Conservation (phyloP, 2,329 filamentous ascomycete genomes). For the Aspergillus sp. region DNA sequence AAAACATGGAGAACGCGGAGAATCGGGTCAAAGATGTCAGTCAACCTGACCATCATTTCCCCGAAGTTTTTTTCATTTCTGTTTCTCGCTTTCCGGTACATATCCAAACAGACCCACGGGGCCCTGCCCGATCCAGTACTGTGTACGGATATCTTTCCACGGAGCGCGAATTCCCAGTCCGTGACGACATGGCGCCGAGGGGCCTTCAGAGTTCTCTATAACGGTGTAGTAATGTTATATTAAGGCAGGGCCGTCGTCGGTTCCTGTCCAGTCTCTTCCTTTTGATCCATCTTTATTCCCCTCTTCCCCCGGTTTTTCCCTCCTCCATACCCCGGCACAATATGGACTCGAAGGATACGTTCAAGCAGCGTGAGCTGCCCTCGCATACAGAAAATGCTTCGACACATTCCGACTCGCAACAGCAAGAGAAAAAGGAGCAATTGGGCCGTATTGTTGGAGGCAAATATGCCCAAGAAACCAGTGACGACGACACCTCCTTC, state of each 20-base stretch:
- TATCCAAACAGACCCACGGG: not conserved
- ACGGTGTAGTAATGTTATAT: not conserved
- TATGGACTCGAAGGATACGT: conserved; percentile 17
- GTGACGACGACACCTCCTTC: conserved; percentile 12
- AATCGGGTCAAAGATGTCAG: not conserved
- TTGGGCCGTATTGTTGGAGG: conserved; percentile 19
- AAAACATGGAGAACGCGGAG: conserved; percentile 1
- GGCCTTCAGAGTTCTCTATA: too few species aligned
- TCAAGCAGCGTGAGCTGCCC: conserved; percentile 14
- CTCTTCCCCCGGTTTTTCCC: not conserved
- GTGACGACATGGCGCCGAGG: not conserved
- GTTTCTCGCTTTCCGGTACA: too few species aligned
- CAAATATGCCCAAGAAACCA: conserved; percentile 17
- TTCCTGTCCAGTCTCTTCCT: not conserved
- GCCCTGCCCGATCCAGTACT: not conserved
- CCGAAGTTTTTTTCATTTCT: not conserved
- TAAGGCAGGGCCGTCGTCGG: not conserved
- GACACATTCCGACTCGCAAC: conserved; percentile 2
- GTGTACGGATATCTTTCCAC: not conserved
- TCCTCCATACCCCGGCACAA: not conserved
- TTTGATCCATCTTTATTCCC: not conserved
- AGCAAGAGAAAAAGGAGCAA: conserved; percentile 3
- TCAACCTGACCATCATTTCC: not conserved
- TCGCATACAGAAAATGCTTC: conserved; percentile 18
- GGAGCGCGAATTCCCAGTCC: not conserved